Base-by-base conservation (phyloP, 495 filamentous ascomycete species). In the Neurospora sp. region DNA sequence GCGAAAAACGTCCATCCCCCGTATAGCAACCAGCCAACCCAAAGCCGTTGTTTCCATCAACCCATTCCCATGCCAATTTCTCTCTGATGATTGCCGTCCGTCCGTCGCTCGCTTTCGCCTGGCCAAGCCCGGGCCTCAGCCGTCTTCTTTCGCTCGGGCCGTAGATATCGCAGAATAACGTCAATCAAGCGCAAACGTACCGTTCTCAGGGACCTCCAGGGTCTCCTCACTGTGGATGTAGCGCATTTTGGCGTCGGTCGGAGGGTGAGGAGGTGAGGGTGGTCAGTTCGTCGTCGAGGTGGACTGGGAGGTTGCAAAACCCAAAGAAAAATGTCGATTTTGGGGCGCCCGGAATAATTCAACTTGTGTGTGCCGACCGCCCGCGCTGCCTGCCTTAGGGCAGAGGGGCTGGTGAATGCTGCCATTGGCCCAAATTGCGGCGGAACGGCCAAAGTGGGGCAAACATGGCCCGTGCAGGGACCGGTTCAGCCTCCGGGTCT, bases 141-240 rank as follows among this genome's bases (percentile, higher is more conserved):
- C 40, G 61, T 38, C 71, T 38, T 44, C 22, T 40, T 42, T 40
- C 42, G 69, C 27, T 65, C 27, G 27, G 61, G 68, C 37, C 27
- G 35, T 18, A 20, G 48, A 39, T 68, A 68, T 75, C 70, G 73
- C 69, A 71, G 73, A 61, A 75, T 38, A 70, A 69, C 69, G 75
- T 70, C 75, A 77, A 78, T 70, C 27, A 74, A 79, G 74, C 71
- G 70, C 70, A 73, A 74, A 89, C 94, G 90, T 91, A 98, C 96
- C 96, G 86, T 93, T 93, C 82, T 97, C 93, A 75, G 96, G 96
- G 84, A 99, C 92, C 78, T 88, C 88, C 85, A 99, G 89, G 86
- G 89, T 89, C 90, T 99, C 95, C 86, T 92, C 87, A 81, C 92
- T 95, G 88, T 98, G 93, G 87, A 98, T 97, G 91, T 97, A 97